Conservation (phyloP, 2,329 filamentous ascomycete genomes). For the Diatrype stigma region DNA sequence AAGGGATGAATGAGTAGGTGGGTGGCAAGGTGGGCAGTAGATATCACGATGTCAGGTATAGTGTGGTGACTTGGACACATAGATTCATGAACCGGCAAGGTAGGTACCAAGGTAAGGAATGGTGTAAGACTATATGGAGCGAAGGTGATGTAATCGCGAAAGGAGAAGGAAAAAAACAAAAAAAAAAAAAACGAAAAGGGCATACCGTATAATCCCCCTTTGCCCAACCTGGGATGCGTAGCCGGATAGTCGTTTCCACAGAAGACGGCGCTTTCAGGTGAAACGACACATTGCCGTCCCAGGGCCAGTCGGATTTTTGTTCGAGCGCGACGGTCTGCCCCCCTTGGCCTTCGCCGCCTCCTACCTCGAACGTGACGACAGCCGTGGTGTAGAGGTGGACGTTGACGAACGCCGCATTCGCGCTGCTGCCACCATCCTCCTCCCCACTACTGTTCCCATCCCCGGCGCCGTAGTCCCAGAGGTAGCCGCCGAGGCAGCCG, state of each 20-base stretch:
- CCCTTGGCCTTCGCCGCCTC: slow-evolving; percentile 8
- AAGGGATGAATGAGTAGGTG: no score
- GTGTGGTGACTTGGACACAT: no score
- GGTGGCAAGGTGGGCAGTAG: no score
- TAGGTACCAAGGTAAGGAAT: no score
- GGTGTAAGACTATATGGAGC: slow-evolving; percentile 8
- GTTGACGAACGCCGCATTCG: slow-evolving; percentile 43
- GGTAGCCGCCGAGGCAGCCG: slow-evolving; percentile 52
- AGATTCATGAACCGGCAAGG: slow-evolving; percentile 2
- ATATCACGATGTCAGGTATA: no score
- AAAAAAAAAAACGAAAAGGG: background rate
- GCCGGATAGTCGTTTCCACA: slow-evolving; percentile 35
- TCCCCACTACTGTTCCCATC: slow-evolving; percentile 2
- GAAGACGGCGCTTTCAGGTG: slow-evolving; percentile 28
- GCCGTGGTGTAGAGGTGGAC: slow-evolving; percentile 55
- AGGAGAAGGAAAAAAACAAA: background rate
- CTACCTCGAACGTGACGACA: slow-evolving; percentile 34
- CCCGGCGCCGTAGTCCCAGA: slow-evolving; percentile 41
- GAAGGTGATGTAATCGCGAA: background rate
- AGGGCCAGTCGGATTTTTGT: slow-evolving; percentile 54
- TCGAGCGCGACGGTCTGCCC: slow-evolving; percentile 35
- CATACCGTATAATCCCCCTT: slow-evolving; percentile 22
- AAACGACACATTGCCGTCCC: slow-evolving; percentile 49
- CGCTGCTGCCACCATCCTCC: slow-evolving; percentile 7
- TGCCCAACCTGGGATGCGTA: slow-evolving; percentile 54